Evolutionary conservation across 352 stramenopile genomes (phyloP), one percentile per base, ranked within the genome.

Genomic region (Globisporangium okanoganense): DNA sequence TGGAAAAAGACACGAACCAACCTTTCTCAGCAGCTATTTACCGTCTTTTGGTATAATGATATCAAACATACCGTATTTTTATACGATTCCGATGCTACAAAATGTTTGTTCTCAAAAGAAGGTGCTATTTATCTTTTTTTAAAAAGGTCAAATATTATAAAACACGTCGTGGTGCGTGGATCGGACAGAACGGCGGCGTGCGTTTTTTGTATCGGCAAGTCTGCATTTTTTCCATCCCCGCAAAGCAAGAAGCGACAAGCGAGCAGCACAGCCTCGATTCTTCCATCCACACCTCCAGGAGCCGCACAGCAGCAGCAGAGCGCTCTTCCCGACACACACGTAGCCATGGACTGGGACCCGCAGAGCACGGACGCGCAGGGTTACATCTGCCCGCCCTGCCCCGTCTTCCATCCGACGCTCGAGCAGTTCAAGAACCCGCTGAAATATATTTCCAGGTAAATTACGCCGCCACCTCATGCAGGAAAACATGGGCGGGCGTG

Each of bases 391-490:
- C 84, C 84, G 44, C 81, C 84, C 5, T 95, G 86, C 62, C 85
- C 89, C 14, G 81, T 92, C 36, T 98, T 96, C 67, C 76, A 90
- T 56, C 92, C 92, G 33, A 94, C 90, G 48, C 41, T 50, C 16
- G 82, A 97, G 58, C 80, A 98, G 64, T 98, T 97, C 69, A 58
- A 79, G 56, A 79, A 98, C 68, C 90, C 92, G 59, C 66, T 98
- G 76, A 83, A 88, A 85, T 98, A 96, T 88, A 98, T 98, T 83
- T 78, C 76, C 64, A 96, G 86, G 88, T 90, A 82, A 82, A 75
- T 84, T 90, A 85, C 66, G 20, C 18, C 25, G 50, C 22, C 22
- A 48, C 25, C 38, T 56, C 47, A 24, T 51, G 45, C 25, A 49
- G 20, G 43, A 36, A 25, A 53, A 24, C 45, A 52, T 35, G 45